A percentile compares a stretch with the other conserved stretches of the same genome.
Conservation (phyloP, 768 basidiomycete genomes). For the Mrakia frigida region DNA sequence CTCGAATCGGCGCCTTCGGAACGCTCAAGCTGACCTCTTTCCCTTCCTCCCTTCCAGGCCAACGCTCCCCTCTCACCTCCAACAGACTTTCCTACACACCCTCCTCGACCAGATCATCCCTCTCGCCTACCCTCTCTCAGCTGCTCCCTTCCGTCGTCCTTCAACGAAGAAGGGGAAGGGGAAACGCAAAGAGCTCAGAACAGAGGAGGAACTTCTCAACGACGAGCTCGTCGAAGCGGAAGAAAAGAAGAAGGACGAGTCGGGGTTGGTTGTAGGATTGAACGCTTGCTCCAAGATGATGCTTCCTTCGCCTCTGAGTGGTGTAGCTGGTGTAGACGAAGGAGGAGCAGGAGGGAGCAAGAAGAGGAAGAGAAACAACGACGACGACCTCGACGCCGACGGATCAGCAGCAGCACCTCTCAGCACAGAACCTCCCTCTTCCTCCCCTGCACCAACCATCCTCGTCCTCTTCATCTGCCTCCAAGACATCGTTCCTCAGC, state of each 20-base stretch:
- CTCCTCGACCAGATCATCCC: constrained; percentile 13
- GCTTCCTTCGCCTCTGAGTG: not conserved
- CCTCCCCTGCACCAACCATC: not conserved
- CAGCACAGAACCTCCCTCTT: not conserved
- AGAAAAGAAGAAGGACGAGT: not conserved
- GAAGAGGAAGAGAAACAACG: not conserved
- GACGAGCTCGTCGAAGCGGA: not conserved
- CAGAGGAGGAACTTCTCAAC: constrained; percentile 8
- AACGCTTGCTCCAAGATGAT: constrained; percentile 4
- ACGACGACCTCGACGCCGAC: not conserved
- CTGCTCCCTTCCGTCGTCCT: not conserved
- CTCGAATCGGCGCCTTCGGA: too few species aligned
- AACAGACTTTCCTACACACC: constrained; percentile 20
- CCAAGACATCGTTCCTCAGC: constrained; percentile 12
- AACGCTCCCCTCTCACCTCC: constrained; percentile 17
- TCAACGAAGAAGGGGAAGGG: not conserved
- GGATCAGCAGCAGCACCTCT: not conserved
- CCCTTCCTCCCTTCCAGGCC: constrained; percentile 9
- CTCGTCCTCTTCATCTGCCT: constrained; percentile 22
- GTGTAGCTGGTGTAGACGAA: not conserved
- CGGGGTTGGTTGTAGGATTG: not conserved
- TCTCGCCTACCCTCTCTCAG: constrained; percentile 7
- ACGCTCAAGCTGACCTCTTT: not conserved
- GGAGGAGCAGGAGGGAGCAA: not conserved
- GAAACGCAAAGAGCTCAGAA: not conserved